A percentile compares a stretch with the other conserved stretches of the same genome.
Evolutionary conservation across 495 filamentous ascomycete species (phyloP).

Genomic region (Lophiotrema nucula): DNA sequence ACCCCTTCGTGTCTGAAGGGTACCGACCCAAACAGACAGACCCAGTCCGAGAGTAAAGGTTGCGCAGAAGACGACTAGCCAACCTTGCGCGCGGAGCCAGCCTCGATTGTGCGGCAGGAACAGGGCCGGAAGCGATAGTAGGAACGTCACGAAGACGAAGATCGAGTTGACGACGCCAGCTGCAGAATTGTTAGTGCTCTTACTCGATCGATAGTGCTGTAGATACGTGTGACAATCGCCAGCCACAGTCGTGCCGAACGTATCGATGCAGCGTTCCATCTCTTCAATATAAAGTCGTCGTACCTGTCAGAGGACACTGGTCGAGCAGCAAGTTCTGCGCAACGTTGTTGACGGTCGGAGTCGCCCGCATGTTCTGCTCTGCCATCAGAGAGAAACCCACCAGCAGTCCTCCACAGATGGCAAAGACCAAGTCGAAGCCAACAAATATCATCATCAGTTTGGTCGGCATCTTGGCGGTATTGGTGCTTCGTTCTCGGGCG

Average conservation of each 20-base stretch:
- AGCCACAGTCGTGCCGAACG: conserved; percentile 3
- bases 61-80: conserved; percentile 58
- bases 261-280: conserved; percentile 1
- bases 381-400: conserved; percentile 61
- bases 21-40: conserved; percentile 67
- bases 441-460: conserved; percentile 38
- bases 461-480: conserved; percentile 31
- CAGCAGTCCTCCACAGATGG: conserved; percentile 61
- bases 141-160: conserved; percentile 58
- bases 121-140: conserved; percentile 43
- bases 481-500: neutral
- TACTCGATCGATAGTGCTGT: neutral
- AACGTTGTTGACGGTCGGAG: conserved; percentile 53
- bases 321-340: conserved; percentile 62
- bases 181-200: conserved; percentile 33
- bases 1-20: conserved; percentile 59
- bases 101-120: conserved; percentile 40
- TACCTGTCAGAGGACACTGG: conserved; percentile 60
- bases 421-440: conserved; percentile 57
- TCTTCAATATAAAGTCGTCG: conserved; percentile 25
- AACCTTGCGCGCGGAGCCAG: conserved; percentile 52
- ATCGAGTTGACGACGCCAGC: conserved; percentile 66
- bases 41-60: conserved; percentile 65
- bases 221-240: conserved; percentile 1
- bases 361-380: conserved; percentile 48